Evolutionary conservation across 768 basidiomycete genomes (phyloP).

Genomic region (Tulasnella sp.): DNA sequence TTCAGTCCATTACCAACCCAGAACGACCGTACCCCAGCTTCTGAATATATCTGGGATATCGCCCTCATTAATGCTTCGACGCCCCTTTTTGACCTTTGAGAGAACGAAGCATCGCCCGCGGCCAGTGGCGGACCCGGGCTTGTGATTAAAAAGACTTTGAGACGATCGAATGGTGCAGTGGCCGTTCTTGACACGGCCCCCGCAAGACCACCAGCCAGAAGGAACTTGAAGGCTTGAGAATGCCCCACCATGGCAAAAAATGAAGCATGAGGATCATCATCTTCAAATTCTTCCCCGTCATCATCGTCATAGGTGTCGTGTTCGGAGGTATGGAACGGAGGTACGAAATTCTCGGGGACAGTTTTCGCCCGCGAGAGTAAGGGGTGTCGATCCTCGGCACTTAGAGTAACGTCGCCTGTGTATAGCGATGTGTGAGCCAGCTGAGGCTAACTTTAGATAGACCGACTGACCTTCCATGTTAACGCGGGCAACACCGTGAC

Average conservation of each 20-base stretch:
- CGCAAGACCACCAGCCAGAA: conserved; percentile 91
- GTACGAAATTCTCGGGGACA: background rate
- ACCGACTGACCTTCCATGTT: conserved; percentile 79
- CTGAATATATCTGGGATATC: conserved; percentile 77
- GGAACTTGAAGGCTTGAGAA: conserved; percentile 79
- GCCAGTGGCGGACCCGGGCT: conserved; percentile 59
- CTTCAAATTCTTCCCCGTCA: conserved; percentile 52
- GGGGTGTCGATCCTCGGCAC: conserved; percentile 72
- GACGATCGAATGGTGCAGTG: conserved; percentile 95
- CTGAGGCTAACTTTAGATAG: background rate
- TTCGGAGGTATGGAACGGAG: conserved; percentile 35
- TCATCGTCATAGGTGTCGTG: conserved; percentile 47
- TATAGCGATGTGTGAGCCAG: background rate
- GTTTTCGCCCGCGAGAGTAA: conserved; percentile 24
- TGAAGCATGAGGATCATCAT: conserved; percentile 49
- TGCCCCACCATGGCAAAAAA: conserved; percentile 59
- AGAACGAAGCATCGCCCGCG: conserved; percentile 35
- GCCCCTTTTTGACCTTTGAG: conserved; percentile 46
- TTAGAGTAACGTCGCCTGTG: conserved; percentile 75
- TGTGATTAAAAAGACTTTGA: conserved; percentile 96
- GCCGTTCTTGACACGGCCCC: conserved; percentile 95
- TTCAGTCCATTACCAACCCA: conserved; percentile 97
- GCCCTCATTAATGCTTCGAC: conserved; percentile 71
- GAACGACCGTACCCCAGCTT: conserved; percentile 87
- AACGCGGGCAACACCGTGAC: conserved; percentile 74